Evolutionary conservation across 495 filamentous ascomycete genomes (phyloP), one percentile per base, ranked within the genome.

Genomic region (Penicillium paradoxum): DNA sequence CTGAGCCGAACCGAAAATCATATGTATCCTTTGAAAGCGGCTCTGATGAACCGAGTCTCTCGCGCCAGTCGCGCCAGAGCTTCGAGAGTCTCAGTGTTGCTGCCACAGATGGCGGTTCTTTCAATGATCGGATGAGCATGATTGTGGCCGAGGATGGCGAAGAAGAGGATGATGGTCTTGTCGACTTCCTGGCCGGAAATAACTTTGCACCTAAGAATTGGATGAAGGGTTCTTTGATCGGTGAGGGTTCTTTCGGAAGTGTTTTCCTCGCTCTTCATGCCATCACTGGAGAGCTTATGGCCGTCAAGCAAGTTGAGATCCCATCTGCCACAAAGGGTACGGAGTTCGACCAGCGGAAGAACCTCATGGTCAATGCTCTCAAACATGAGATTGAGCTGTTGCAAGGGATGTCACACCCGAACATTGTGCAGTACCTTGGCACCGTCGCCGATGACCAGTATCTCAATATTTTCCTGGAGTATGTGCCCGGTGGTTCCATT

Each of bases 381-480:
- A 95, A 97, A 74, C 88, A 91, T 59, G 93, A 99, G 67, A 99
- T 99, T 66, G 85, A 86, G 57, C 83, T 99, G 17, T 79, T 99
- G 27, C 88, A 92, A 55, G 95, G 96, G 59, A 83, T 99, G 40
- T 90, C 95, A 55, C 93, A 99, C 61, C 83, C 88, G 36, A 97
- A 99, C 65, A 97, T 99, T 64, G 93, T 99, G 62, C 95, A 96
- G 62, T 99, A 99, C 63, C 83, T 97, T 32, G 93, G 92, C 38
- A 95, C 90, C 42, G 88, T 88, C 60, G 90, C 90, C 30, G 92
- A 96, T 53, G 86, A 90, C 49, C 81, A 89, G 48, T 87, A 95
- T 60, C 82, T 99, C 58, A 99, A 99, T 75, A 99, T 99, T 85
- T 99, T 99, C 83, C 82, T 99, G 61, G 93, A 99, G 71, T 99